A percentile compares a stretch with the other conserved stretches of the same genome.
Evolutionary conservation across 257 asterid genomes (phyloP).

Genomic region (Plantago major): DNA sequence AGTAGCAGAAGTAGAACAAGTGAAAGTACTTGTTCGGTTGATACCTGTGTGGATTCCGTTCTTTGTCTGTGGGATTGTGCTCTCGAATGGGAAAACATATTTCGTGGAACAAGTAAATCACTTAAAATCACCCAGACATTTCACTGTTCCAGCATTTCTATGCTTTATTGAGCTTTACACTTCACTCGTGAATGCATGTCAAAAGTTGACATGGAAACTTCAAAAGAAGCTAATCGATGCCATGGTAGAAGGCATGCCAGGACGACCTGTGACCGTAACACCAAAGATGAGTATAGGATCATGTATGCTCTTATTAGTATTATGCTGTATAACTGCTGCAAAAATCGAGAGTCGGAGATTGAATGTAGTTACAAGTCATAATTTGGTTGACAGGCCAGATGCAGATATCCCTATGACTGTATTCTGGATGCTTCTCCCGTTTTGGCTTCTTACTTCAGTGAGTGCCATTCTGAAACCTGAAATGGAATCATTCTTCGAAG

Average conservation of each 20-base stretch:
- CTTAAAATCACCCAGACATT: conserved; percentile 23
- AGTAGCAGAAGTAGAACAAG: conserved; percentile 18
- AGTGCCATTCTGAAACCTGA: no score
- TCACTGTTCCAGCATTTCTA: conserved; percentile 3
- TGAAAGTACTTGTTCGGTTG: conserved; percentile 28
- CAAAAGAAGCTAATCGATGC: not conserved
- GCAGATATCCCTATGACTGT: conserved; percentile 26
- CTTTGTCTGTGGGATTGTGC: conserved; percentile 32
- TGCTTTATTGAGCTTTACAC: not conserved
- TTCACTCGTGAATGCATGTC: no score
- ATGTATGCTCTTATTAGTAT: conserved; percentile 23
- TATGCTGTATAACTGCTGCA: conserved; percentile 34
- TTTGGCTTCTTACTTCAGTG: conserved; percentile 21
- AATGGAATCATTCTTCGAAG: no score
- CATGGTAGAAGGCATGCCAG: no score
- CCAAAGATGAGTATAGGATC: conserved; percentile 12
- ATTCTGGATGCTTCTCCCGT: conserved; percentile 30
- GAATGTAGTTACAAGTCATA: conserved; percentile 10
- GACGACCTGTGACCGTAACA: not conserved
- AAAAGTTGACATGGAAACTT: not conserved
- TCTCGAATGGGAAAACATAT: conserved; percentile 39
- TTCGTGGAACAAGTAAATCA: conserved; percentile 39
- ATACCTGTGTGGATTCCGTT: conserved; percentile 39
- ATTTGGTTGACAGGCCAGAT: conserved; percentile 19
- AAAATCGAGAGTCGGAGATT: conserved; percentile 28